Base-by-base conservation (phyloP, 2,329 filamentous ascomycete genomes). In the Venturia pyrina region DNA sequence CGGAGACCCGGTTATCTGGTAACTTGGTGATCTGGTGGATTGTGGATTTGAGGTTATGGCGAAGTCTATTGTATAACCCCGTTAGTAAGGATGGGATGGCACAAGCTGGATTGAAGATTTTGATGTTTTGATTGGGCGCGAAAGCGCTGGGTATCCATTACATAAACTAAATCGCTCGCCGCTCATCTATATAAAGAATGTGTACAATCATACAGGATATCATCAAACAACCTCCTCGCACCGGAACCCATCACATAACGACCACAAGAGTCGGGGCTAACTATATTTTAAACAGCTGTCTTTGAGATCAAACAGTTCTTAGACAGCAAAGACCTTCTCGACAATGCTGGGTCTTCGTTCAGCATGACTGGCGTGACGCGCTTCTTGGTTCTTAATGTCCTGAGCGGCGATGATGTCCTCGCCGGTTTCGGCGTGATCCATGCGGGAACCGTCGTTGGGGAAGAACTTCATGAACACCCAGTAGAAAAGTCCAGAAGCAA, bases 371-470 rank as follows among this genome's bases (percentile, higher is more conserved):
- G 69, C 70, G 46, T 67, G 64, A 8, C 70, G 67, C 66, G 66
- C 60, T 44, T 67, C 68, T 24, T 71, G 63, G 64, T 73, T 71
- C 67, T 73, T 73, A 46, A 70, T 72, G 66, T 76, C 74, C 19
- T 74, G 68, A 8, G 72, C 74, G 0, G 72, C 74, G 64, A 76
- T 73, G 64, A 76, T 87, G 62, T 85, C 85, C 72, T 88, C 86
- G 61, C 87, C 86, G n/a, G 80, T 81, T 41, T 78, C 76, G 17
- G 76, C 74, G 60, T 72, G 70, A 17, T 77, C 75, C 37, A 77
- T 69, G 46, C 77, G 69, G 5, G 74, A 73, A n/a, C 67, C 69
- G 34, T 70, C 72, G 10, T 73, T 70, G 32, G 73, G 72, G 21
- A 76, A 78, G 61, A 78, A 69, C 53, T 77, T 78, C 4, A 70